Percentiles rank a stretch among this genome's conserved stretches.
Conservation (phyloP, 2,329 filamentous ascomycete genomes). For the Ophiostoma sp. region DNA sequence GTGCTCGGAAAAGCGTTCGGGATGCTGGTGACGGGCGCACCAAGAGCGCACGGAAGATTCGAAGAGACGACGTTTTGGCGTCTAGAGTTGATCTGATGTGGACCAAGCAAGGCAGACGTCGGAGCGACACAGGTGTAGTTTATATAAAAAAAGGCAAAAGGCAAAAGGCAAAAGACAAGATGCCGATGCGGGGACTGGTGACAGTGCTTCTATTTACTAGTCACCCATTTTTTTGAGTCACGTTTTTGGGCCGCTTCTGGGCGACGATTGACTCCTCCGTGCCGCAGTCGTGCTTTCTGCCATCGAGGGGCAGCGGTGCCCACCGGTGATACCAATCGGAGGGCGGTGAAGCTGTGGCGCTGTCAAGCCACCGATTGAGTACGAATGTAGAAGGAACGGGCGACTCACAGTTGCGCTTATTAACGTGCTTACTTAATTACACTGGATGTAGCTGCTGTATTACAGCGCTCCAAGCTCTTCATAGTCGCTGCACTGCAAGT, state of each 20-base stretch:
- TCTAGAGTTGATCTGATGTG: background rate
- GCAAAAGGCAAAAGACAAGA: too few relatives aligned
- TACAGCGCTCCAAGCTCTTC: background rate
- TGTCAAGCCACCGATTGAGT: too few relatives aligned
- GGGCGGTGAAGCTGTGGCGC: background rate
- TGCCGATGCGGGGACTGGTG: too few relatives aligned
- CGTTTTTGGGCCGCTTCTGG: slow-evolving; percentile 13
- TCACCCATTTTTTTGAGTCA: slow-evolving; percentile 17
- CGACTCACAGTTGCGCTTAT: too few relatives aligned
- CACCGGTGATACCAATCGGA: background rate
- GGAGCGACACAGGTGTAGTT: background rate
- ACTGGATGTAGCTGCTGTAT: background rate
- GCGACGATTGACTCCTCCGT: background rate
- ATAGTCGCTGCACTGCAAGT: background rate
- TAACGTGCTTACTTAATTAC: too few relatives aligned
- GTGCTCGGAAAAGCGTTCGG: slow-evolving; percentile 39
- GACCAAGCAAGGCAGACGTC: background rate
- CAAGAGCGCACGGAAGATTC: slow-evolving; percentile 46
- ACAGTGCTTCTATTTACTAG: too few relatives aligned
- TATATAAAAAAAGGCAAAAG: too few relatives aligned
- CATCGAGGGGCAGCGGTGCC: slow-evolving; percentile 7
- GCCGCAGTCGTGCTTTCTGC: slow-evolving; percentile 7
- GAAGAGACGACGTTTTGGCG: slow-evolving; percentile 30
- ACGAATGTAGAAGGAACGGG: too few relatives aligned
- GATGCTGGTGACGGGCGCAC: slow-evolving; percentile 51